Conservation (phyloP, 2,329 filamentous ascomycete genomes). For the Drechslerella dactyloides region DNA sequence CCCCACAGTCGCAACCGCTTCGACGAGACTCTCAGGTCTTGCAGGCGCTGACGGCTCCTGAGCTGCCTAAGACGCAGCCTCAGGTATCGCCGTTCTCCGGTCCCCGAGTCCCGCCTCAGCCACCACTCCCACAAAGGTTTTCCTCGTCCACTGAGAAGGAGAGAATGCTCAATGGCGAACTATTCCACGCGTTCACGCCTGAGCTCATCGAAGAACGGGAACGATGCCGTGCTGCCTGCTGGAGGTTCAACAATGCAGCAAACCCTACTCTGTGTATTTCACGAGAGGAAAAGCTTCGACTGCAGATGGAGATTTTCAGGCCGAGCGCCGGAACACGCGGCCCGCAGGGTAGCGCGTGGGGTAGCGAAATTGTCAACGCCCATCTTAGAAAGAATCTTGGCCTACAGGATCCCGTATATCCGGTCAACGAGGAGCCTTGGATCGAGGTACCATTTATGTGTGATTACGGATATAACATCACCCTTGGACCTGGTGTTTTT, state of each 20-base stretch:
- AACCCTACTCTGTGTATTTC: slow-evolving; percentile 77
- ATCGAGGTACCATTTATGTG: slow-evolving; percentile 90
- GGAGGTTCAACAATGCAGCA: slow-evolving; percentile 79
- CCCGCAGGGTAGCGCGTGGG: slow-evolving; percentile 42
- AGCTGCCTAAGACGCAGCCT: slow-evolving; percentile 56
- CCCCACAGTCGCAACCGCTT: slow-evolving; percentile 51
- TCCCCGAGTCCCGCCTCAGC: slow-evolving; percentile 65
- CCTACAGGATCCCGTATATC: slow-evolving; percentile 42
- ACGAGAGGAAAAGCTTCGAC: slow-evolving; percentile 69
- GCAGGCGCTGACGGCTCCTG: slow-evolving; percentile 55
- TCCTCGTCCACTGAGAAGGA: slow-evolving; percentile 72
- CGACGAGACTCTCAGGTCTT: slow-evolving; percentile 30
- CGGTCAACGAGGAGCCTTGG: slow-evolving; percentile 48
- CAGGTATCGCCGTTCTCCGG: slow-evolving; percentile 67
- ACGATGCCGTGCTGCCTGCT: slow-evolving; percentile 79
- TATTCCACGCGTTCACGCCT: slow-evolving; percentile 79
- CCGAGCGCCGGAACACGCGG: slow-evolving; percentile 51
- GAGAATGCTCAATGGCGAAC: slow-evolving; percentile 81
- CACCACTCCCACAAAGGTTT: slow-evolving; percentile 58
- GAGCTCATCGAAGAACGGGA: slow-evolving; percentile 84
- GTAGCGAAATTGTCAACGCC: slow-evolving; percentile 37
- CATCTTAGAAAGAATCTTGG: slow-evolving; percentile 46
- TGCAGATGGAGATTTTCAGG: slow-evolving; percentile 70
- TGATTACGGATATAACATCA: slow-evolving; percentile 95
- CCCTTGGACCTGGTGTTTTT: slow-evolving; percentile 81